These are phyloP conservation scores for Curvularia sp. DNA, from an alignment of 2,329 filamentous ascomycete species.

Conservation along the genomic window DNA sequence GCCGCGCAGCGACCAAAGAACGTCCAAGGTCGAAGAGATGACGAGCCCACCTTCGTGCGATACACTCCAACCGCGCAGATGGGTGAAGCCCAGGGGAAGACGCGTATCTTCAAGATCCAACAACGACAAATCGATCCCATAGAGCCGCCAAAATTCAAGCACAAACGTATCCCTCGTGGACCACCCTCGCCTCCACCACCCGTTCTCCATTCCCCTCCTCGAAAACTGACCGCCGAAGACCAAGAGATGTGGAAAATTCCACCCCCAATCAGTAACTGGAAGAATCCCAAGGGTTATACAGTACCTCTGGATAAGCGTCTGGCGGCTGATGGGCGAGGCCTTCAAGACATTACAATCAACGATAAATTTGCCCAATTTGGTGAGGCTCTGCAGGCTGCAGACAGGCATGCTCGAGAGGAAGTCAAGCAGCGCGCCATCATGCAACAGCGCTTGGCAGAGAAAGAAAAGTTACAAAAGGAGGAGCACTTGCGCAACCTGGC, in stretches of 20 bases:
- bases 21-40: constrained; percentile 78
- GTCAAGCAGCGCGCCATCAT: constrained; percentile 90
- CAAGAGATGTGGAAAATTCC: constrained; percentile 95
- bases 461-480: constrained; percentile 94
- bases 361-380: constrained; percentile 98
- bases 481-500: constrained; percentile 87
- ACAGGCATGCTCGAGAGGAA: constrained; percentile 93
- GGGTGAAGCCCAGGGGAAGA: constrained; percentile 84
- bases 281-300: constrained; percentile 98
- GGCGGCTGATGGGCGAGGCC: constrained; percentile 86
- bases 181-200: constrained; percentile 92
- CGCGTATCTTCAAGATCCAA: constrained; percentile 98
- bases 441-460: constrained; percentile 95
- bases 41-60: constrained; percentile 89
- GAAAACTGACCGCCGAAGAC: constrained; percentile 95
- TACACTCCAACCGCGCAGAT: constrained; percentile 98
- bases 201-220: constrained; percentile 90
- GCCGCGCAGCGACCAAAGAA: constrained; percentile 96
- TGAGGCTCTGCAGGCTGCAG: constrained; percentile 91
- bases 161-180: constrained; percentile 95
- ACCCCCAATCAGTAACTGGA: constrained; percentile 96
- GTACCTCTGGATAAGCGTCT: constrained; percentile 94
- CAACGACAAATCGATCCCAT: constrained; percentile 92
- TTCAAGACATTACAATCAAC: constrained; percentile 95
- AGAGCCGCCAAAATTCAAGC: constrained; percentile 98